These are phyloP conservation scores for Aspergillus sp. DNA, from an alignment of 2,329 filamentous ascomycete species.

Conservation along the genomic window DNA sequence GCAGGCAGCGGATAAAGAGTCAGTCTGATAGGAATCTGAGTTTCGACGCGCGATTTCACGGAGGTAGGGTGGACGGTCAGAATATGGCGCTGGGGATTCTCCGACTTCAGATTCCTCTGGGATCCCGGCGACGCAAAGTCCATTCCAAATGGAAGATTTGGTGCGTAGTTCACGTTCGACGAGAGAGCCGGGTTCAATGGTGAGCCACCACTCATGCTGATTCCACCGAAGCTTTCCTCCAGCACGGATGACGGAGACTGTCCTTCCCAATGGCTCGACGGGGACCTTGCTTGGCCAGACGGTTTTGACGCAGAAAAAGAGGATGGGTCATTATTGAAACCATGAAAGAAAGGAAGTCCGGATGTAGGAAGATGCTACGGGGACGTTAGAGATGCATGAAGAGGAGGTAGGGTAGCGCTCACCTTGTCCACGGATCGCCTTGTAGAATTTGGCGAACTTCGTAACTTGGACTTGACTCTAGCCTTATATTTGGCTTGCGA, in stretches of 20 bases:
- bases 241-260: slow-evolving; percentile 36
- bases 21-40: slow-evolving; percentile 83
- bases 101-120: slow-evolving; percentile 19
- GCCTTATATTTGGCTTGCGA: slow-evolving; percentile 15
- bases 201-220: slow-evolving; percentile 37
- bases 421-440: slow-evolving; percentile 20
- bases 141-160: slow-evolving; percentile 31
- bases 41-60: slow-evolving; percentile 85
- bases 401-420: slow-evolving; percentile 9
- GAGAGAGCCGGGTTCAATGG: slow-evolving; percentile 30
- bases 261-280: slow-evolving; percentile 29
- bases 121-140: slow-evolving; percentile 20
- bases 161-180: slow-evolving; percentile 28
- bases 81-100: slow-evolving; percentile 28
- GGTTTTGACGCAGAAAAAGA: slow-evolving; percentile 25
- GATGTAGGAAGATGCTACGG: slow-evolving; percentile 14
- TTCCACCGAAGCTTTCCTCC: slow-evolving; percentile 38
- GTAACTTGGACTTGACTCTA: slow-evolving; percentile 17
- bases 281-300: slow-evolving; percentile 22
- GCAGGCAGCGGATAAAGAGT: slow-evolving; percentile 65
- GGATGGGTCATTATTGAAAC: slow-evolving; percentile 28
- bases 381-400: slow-evolving; percentile 5
- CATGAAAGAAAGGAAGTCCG: slow-evolving; percentile 24
- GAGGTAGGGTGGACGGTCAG: slow-evolving; percentile 59
- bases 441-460: slow-evolving; percentile 16